Base-by-base conservation (phyloP, 1,284 basidiomycete genomes). In the Cutaneotrichosporon curvatum region DNA sequence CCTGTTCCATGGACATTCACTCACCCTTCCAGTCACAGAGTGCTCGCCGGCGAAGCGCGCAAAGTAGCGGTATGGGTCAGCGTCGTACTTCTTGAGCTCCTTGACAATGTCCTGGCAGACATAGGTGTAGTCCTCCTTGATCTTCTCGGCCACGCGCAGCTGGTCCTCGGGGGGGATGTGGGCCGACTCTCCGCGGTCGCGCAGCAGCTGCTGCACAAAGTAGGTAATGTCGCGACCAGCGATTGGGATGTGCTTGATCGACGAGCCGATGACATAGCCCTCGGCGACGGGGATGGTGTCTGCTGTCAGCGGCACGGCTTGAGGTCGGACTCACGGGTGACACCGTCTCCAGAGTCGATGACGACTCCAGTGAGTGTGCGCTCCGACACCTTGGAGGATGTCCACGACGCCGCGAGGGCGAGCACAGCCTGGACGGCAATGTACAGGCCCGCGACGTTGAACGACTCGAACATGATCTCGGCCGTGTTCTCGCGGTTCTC, bases 401-500 rank as follows among this genome's bases (percentile, higher is more conserved):
- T 84, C 95, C 95, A 99, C 4, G 89, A 92, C 1, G 95, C 94
- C 1, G 95, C 95, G 47, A 99, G 84, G 0, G 95, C 95, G n/a
- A 99, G 82, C 4, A 99, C 94, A 32, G 95, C 95, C 71, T 98
- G 95, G 0, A 98, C 94, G 45, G 92, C 95, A 65, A 99, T 98
- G 75, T 99, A 97, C 56, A 72, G 58, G 19, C 71, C 72, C 68
- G 92, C 89, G 75, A 96, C 92, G 72, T 96, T 97, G 80, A 96
- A 95, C 1, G 89, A 94, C 74, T 96, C 95, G 72, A 98, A 98
- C 82, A 99, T 97, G 77, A 98, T 97, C 70, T 99, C 95, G 12
- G 95, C 95, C 0, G 94, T 98, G 70, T 95, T 92, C 73, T 99
- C 95, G 58, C 95, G 80, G 76, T 99, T 99, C 77, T 99, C 95